A percentile compares a stretch with the other conserved stretches of the same genome.
Conservation (phyloP, 2,329 filamentous ascomycete species). For the Hymenoscyphus occultus region DNA sequence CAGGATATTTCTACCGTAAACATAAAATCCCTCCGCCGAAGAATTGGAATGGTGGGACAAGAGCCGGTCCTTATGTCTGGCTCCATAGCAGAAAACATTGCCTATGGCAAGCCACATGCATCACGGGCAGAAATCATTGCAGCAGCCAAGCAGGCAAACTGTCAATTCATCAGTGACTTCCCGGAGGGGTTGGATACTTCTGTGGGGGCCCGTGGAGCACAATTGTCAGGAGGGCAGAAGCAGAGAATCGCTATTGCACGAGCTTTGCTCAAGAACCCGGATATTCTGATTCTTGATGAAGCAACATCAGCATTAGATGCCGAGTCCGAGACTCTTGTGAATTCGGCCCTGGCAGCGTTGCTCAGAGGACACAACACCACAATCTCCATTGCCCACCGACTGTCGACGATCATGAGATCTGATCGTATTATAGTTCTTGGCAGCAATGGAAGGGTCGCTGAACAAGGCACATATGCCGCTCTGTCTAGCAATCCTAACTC, state of each 20-base stretch:
- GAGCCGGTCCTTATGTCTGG: constrained; percentile 91
- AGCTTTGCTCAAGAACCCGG: constrained; percentile 89
- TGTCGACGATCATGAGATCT: constrained; percentile 94
- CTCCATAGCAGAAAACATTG: constrained; percentile 82
- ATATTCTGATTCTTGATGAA: constrained; percentile 95
- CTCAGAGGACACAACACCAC: constrained; percentile 89
- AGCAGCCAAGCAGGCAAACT: constrained; percentile 90
- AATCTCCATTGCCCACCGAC: constrained; percentile 92
- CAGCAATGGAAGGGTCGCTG: constrained; percentile 82
- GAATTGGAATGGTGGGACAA: constrained; percentile 92
- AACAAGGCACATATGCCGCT: constrained; percentile 79
- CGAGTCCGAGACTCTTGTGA: constrained; percentile 94
- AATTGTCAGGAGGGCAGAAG: constrained; percentile 94
- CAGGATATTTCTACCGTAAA: constrained; percentile 84
- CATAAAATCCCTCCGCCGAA: constrained; percentile 84
- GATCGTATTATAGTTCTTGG: constrained; percentile 92
- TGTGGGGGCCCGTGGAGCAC: constrained; percentile 86
- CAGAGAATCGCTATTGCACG: constrained; percentile 96
- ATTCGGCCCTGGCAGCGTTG: constrained; percentile 78
- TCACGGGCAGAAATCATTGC: constrained; percentile 76
- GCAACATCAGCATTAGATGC: constrained; percentile 94
- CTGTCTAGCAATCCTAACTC: constrained; percentile 71
- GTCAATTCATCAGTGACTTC: constrained; percentile 93
- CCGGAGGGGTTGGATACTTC: constrained; percentile 93
- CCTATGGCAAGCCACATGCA: constrained; percentile 82